Base-by-base conservation (phyloP, 768 basidiomycete species). In the Amanita pseudoporphyria region DNA sequence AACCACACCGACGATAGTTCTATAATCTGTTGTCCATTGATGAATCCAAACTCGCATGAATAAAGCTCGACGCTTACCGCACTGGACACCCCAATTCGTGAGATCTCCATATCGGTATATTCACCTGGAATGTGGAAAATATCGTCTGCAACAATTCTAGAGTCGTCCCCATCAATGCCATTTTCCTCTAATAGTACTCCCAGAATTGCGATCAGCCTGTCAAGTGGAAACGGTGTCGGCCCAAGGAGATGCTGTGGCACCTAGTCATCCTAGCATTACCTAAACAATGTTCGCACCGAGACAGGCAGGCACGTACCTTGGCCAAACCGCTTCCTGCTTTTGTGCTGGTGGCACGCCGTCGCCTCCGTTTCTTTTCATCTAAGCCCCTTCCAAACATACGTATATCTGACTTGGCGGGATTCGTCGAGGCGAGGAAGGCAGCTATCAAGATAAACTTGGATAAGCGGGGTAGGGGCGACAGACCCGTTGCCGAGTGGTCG, bases 361-460 rank as follows among this genome's bases (percentile, higher is more conserved):
- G 64, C 72, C 14, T 63, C 61, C 7, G 70, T 58, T 74, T 77
- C 51, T 77, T 78, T 60, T 86, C 86, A 47, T 84, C 82, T 22
- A 77, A 52, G 1, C 80, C 84, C 12, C 91, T 63, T 3, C 86
- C 84, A 64, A 96, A 90, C 77, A 95, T 82, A 32, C 87, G 71
- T 54, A 89, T 31, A 63, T 94, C 92, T 7, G 80, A 82, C 58
- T 81, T 84, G 0, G 81, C 64, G 2, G 92, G 91, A 58, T 95
- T 96, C 36, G 83, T 85, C 36, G 88, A 89, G 5, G 90, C 88
- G 35, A 92, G 65, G 59, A 82, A 95, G 1, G 82, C 77, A 0
- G 87, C 84, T 3, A 92, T 62, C 4, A 93, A 66, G 19, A 92
- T 71, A 57, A 80, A 91, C 58, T 84, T 85, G 18, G 81, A 79